A percentile compares a stretch with the other conserved stretches of the same genome.
Evolutionary conservation across 148 eudicot genomes (phyloP).

Genomic region (Fagopyrum homotropicum): DNA sequence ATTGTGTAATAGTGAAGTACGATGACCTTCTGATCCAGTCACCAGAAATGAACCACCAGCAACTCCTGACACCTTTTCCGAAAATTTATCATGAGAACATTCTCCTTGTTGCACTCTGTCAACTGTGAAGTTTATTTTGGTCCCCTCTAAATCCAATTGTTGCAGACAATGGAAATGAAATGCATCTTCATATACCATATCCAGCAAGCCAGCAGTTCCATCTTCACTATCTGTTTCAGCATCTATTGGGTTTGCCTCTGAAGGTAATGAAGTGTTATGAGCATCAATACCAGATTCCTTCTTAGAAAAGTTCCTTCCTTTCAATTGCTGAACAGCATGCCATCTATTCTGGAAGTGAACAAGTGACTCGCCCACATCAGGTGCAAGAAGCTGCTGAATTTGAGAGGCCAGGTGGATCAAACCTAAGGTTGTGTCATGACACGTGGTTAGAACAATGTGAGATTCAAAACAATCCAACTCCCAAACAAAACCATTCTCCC

Average conservation of each 20-base stretch:
- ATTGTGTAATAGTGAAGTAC: conserved; percentile 27
- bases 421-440: conserved; percentile 81
- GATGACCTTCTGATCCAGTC: conserved; percentile 25
- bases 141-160: conserved; percentile 20
- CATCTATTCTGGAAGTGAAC: conserved; percentile 89
- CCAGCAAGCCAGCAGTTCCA: conserved; percentile 50
- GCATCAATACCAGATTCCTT: conserved; percentile 17
- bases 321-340: conserved; percentile 55
- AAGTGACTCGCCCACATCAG: conserved; percentile 74
- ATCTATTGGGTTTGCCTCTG: conserved; percentile 31
- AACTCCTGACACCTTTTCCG: conserved; percentile 18
- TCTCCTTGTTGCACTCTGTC: conserved; percentile 23
- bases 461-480: conserved; percentile 66
- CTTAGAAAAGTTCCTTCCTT: conserved; percentile 26
- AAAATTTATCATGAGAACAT: conserved; percentile 14
- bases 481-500: conserved; percentile 53
- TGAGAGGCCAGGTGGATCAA: conserved; percentile 61
- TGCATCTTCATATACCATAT: conserved; percentile 77
- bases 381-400: conserved; percentile 87
- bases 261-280: conserved; percentile 29
- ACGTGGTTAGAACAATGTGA: conserved; percentile 57
- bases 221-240: conserved; percentile 29
- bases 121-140: conserved; percentile 21
- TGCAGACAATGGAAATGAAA: conserved; percentile 35
- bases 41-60: conserved; percentile 13